Percentiles rank a stretch among this genome's conserved stretches.
These are phyloP conservation scores for Diaporthe velutina DNA, from an alignment of 2,329 filamentous ascomycete genomes.

Conservation along the genomic window DNA sequence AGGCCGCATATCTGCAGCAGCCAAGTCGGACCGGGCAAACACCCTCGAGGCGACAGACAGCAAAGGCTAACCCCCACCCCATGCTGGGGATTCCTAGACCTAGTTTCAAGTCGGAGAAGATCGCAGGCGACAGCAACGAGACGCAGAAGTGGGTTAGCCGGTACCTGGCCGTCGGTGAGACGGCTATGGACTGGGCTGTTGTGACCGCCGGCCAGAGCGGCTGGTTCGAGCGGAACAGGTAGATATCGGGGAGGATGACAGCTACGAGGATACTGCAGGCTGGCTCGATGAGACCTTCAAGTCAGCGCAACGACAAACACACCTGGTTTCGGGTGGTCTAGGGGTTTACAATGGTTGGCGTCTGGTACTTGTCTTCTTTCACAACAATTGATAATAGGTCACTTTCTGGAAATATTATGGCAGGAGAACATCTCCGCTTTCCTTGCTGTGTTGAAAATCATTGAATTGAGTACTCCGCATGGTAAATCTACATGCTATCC, in stretches of 20 bases:
- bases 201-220: conserved; percentile 88
- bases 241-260: conserved; percentile 39
- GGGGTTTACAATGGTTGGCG: conserved; percentile 10
- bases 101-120: conserved; percentile 89
- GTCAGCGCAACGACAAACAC: neutral
- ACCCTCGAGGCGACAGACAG: neutral
- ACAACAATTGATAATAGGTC: neutral
- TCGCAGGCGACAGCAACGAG: conserved; percentile 83
- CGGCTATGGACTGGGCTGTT: conserved; percentile 98
- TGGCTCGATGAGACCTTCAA: neutral
- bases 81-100: conserved; percentile 63
- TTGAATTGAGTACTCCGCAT: neutral
- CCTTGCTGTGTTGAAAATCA: neutral
- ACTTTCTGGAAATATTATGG: neutral
- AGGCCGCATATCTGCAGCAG: neutral
- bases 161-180: conserved; percentile 95
- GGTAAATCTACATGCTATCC: neutral
- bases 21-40: neutral
- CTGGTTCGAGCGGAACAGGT: conserved; percentile 93
- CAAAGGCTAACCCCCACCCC: conserved; percentile 59
- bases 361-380: conserved; percentile 1
- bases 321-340: neutral
- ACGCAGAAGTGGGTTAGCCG: conserved; percentile 90
- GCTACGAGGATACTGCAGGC: neutral
- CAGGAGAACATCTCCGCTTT: conserved; percentile 16